Base-by-base conservation (phyloP, 75 land plant species). In the Cryptomeria japonica region DNA sequence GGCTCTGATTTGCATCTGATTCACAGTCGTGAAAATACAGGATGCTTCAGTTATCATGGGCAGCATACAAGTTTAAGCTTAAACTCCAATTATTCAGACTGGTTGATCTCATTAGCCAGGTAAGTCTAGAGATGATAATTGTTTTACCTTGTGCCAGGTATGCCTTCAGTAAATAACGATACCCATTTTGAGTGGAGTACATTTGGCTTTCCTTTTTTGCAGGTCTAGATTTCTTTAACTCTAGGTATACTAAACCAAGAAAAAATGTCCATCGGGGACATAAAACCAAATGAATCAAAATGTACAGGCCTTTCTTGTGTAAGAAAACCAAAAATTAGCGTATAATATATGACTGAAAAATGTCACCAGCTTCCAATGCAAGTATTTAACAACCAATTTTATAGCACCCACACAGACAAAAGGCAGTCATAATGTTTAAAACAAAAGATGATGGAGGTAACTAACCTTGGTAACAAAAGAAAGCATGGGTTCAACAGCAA, bases 391-490 rank as follows among this genome's bases (percentile, higher is more conserved):
- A 12, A 28, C 53, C 31, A n/a, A 44, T 44, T 28, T 39, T 11
- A 44, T 3, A 11, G 51, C 51, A 82, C 47, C 11, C 10, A 64
- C 31, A 64, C 8, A 34, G 38, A 31, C 13, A 75, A 75, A 75
- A 25, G 37, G 15, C 84, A 44, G 46, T 46, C 34, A 44, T 46
- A 46, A 46, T 46, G 34, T 46, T 49, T n/a, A 82, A 9, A 3
- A 82, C 12, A 51, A 31, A 39, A 44, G 51, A 46, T 80, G 11
- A 80, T 25, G 47, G 10, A 32, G 3, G 15, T 53, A 82, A 53
- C 88, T 15, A 32, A 98, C 99, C 99, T 98, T 98, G 76, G 99
- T 94, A 86, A 97, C 97, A 88, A 98, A 98, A 49, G 97, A 96
- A 85, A 96, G 96, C 95, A 96, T 89, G n/a, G 99, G 99, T 86